Evolutionary conservation across 768 basidiomycete genomes (phyloP).

Genomic region (Kwoniella bestiolae): DNA sequence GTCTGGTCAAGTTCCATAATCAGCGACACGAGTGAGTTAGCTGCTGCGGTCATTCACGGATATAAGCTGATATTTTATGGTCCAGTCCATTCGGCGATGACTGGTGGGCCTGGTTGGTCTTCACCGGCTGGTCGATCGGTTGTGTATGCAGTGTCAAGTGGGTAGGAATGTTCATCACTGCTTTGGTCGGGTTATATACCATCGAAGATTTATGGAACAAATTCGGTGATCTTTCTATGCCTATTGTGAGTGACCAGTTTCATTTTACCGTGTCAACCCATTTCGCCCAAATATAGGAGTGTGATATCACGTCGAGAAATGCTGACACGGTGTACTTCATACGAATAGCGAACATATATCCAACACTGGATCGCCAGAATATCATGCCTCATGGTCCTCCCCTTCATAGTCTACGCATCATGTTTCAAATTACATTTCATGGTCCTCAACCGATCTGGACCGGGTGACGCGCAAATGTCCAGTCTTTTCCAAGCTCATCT

Average conservation of each 20-base stretch:
- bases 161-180: constrained; percentile 93
- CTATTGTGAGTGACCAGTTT: constrained; percentile 76
- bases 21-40: constrained; percentile 83
- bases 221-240: constrained; percentile 92
- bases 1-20: constrained; percentile 93
- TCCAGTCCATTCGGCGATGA: constrained; percentile 86
- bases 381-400: constrained; percentile 81
- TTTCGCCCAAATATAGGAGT: no score
- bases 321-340: no score
- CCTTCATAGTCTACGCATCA: constrained; percentile 87
- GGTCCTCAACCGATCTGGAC: constrained; percentile 88
- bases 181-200: constrained; percentile 92
- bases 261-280: no score
- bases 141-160: constrained; percentile 96
- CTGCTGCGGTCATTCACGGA: not conserved
- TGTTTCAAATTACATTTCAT: constrained; percentile 97
- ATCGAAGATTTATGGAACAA: constrained; percentile 98
- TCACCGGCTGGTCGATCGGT: constrained; percentile 94
- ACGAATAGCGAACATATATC: constrained; percentile 82
- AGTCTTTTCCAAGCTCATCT: constrained; percentile 97
- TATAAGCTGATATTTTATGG: constrained; percentile 2
- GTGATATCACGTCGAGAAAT: no score
- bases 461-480: constrained; percentile 98
- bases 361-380: constrained; percentile 90
- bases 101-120: constrained; percentile 95